Evolutionary conservation across 2,329 filamentous ascomycete species (phyloP), one percentile per base, ranked within the genome.

Genomic region (Arachnopeziza araneosa): DNA sequence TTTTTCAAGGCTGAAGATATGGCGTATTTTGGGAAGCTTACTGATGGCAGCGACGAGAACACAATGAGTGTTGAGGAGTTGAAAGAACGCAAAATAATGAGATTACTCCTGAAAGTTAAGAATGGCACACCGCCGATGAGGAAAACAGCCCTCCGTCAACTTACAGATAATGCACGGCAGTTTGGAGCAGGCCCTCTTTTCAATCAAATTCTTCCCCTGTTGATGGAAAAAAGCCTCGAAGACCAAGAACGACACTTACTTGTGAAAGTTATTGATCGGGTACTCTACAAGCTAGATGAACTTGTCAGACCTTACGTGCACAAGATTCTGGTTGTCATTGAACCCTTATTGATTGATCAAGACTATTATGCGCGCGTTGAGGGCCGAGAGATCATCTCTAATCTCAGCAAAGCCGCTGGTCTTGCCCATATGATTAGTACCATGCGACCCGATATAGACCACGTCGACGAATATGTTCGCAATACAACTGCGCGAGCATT

Each of bases 1-100:
- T 99, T 98, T 74, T 96, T 99, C 83, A 99, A 99, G 77, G 86
- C 92, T 1, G 95, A 99, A 74, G 95, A 99, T 75, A 97, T 98
- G 92, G 88, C 91, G 49, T 99, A 99, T 77, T 99, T 99, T 71
- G 93, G 93, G 61, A 98, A 99, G 79, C 84, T 99, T 50, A 93
- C 96, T 23, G 95, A 99, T 72, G 92, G 91, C 48, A 89, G 89
- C 24, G 92, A 98, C 68, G 95, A 99, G 76, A 96, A 93, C 68
- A 83, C 86, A 23, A 84, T 99, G 76, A 93, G 88, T 22, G 92
- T 99, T 10, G 95, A 99, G 54, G 93, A 99, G 71, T 78, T 99
- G 56, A 98, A 99, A 76, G 93, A 99, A 76, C 85, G 95, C 63
- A 99, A 99, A 78, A 99, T 99, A 72, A 98, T 99, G 95, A 84